Evolutionary conservation across 2,329 filamentous ascomycete species (phyloP).

Genomic region (Colletotrichum salicis): DNA sequence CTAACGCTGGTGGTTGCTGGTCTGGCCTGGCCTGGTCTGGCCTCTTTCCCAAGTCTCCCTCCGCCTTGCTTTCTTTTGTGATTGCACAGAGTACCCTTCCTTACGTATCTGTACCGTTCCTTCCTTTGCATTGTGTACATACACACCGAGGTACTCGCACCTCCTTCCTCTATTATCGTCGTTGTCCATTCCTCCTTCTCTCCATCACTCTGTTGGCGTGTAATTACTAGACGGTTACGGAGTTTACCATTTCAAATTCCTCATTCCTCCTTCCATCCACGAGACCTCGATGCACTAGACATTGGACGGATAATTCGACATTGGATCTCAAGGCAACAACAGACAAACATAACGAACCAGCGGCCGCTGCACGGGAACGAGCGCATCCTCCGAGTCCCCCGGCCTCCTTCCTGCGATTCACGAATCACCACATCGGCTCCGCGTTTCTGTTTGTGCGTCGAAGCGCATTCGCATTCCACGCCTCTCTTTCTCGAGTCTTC

Average conservation of each 20-base stretch:
- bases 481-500: slow-evolving; percentile 6
- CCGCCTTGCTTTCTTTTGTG: slow-evolving; percentile 9
- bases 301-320: background rate
- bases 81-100: background rate
- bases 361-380: background rate
- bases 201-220: background rate
- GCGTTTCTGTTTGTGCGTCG: background rate
- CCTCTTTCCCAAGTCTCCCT: background rate
- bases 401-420: background rate
- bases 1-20: background rate
- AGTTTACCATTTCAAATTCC: background rate
- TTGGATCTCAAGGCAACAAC: background rate
- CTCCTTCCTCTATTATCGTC: background rate
- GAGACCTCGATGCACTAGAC: background rate
- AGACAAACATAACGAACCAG: background rate
- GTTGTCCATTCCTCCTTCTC: background rate
- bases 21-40: background rate
- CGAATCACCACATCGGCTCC: background rate
- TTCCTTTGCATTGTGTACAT: background rate
- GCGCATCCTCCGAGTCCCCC: background rate
- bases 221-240: background rate
- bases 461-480: background rate
- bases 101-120: too few species aligned
- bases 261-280: slow-evolving; percentile 9
- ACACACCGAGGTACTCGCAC: background rate